Percentiles rank a stretch among this genome's conserved stretches.
Conservation (phyloP, 371 early-diverging fungal species). For the Phascolomyces articulosus region DNA sequence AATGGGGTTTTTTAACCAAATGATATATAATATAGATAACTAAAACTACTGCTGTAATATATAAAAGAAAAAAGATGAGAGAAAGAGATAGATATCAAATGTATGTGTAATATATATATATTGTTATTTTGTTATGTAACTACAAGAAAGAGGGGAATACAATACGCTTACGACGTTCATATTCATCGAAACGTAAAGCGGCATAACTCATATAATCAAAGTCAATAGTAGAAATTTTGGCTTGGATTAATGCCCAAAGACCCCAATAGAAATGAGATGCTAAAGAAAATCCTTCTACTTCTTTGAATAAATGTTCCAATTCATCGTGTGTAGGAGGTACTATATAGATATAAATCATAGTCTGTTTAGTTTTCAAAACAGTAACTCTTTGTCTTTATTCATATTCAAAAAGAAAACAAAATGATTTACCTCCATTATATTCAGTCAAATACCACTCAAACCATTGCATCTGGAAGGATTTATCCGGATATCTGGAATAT, state of each 20-base stretch:
- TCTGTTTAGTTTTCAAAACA: too few relatives aligned
- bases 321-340: slow-evolving; percentile 48
- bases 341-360: neutral
- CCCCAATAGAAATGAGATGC: slow-evolving; percentile 95
- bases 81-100: neutral
- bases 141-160: slow-evolving; percentile 23
- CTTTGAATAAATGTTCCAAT: slow-evolving; percentile 65
- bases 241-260: slow-evolving; percentile 91
- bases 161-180: slow-evolving; percentile 56
- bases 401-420: too few relatives aligned
- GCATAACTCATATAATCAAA: slow-evolving; percentile 94
- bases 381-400: too few relatives aligned
- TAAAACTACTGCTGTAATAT: too few relatives aligned
- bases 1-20: too few relatives aligned
- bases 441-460: slow-evolving; percentile 61
- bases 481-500: slow-evolving; percentile 80
- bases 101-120: neutral
- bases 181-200: slow-evolving; percentile 79
- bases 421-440: slow-evolving; percentile 33
- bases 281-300: slow-evolving; percentile 83
- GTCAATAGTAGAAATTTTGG: slow-evolving; percentile 85
- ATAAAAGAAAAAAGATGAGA: neutral
- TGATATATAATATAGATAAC: too few relatives aligned
- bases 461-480: slow-evolving; percentile 76
- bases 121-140: neutral